These are phyloP conservation scores for Marchantia polymorpha DNA, from an alignment of 225 moss, liverwort and hornwort genomes.

Conservation along the genomic window DNA sequence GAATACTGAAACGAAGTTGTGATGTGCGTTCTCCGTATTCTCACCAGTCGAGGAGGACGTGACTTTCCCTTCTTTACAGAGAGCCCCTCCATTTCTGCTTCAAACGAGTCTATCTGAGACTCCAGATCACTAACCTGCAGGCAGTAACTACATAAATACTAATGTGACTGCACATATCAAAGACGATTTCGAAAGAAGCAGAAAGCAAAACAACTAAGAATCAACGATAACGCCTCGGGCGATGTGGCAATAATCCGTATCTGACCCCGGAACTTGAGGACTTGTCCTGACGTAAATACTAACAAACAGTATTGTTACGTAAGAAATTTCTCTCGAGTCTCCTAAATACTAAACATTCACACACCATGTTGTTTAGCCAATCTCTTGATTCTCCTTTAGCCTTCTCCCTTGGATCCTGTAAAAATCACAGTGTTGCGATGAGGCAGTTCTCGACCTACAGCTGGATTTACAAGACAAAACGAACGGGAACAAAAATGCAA, in stretches of 20 bases:
- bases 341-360: not conserved
- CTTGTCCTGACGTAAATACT: not conserved
- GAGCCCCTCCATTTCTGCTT: conserved; percentile 95
- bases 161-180: not conserved
- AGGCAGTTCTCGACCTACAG: not conserved
- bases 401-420: conserved; percentile 98
- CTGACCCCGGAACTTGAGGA: not conserved
- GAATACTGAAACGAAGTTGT: not conserved
- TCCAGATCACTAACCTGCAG: conserved; percentile 86
- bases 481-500: not conserved
- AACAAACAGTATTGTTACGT: not conserved
- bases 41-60: conserved; percentile 92
- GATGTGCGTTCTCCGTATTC: not conserved
- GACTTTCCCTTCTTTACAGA: conserved; percentile 93
- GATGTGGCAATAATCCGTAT: not conserved
- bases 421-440: conserved; percentile 30
- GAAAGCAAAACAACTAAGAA: not conserved
- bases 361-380: conserved; percentile 94
- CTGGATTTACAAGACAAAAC: not conserved
- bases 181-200: too few species aligned
- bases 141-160: conserved; percentile 16
- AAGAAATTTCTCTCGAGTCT: not conserved
- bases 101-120: conserved; percentile 90
- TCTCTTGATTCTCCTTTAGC: conserved; percentile 98
- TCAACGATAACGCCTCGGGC: not conserved